Evolutionary conservation across 2,329 filamentous ascomycete species (phyloP), one percentile per base, ranked within the genome.

Genomic region (Daldinia eschscholtzii): DNA sequence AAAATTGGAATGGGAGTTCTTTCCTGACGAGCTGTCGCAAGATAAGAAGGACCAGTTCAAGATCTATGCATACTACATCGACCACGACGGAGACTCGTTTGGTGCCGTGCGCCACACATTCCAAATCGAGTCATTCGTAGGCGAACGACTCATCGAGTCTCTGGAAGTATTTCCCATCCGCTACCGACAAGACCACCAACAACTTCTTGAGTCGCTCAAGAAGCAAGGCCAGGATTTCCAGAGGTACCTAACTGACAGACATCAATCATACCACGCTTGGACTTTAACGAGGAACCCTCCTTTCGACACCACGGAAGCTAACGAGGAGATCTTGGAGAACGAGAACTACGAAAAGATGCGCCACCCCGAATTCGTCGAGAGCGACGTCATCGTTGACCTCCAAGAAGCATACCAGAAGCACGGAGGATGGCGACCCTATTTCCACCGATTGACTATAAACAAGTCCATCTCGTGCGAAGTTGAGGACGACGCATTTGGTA

Each of bases 371-470:
- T 80, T 79, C 15, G 77, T 83, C 1, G 80, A 83, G 63, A 81
- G 80, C 52, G 80, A 83, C 26, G 80, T 83, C n/a, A 81, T 83
- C 6, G 78, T 83, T 2, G 81, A 83, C 41, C 74, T 83, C n/a
- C 76, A 76, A 0, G 80, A 82, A 66, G 81, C 81, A 0, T 81
- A 78, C 61, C 80, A 82, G 69, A 79, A 76, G 70, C 79, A 79
- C 61, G 79, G 79, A 0, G 76, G 78, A 58, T 83, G 81, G 81
- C 73, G 77, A 1, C 80, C 81, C 2, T 53, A 6, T 6, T 78
- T 76, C 64, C 75, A 76, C 64, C 74, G 74, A n/a, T 56, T 77
- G 15, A 77, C 77, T 0, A n/a, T 71, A 1, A 69, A 76, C 72
- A 79, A 80, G 73, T 75, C 75, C 4, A 74, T 74, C 4, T 66